Base-by-base conservation (phyloP, 139 green algal genomes). In the Choricystis sp. region DNA sequence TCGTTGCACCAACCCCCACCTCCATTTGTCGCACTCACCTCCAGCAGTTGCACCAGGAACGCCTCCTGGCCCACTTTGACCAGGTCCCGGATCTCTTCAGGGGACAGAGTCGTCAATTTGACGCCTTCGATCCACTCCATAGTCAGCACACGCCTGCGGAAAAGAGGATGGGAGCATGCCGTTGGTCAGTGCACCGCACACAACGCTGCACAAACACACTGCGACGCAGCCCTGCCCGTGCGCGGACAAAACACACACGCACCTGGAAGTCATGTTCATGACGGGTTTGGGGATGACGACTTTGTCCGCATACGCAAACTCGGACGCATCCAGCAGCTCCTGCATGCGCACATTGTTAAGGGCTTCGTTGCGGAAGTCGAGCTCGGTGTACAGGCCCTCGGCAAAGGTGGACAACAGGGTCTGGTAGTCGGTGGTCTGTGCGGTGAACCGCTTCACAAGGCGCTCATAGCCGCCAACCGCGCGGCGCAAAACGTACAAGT, bases 41-140 rank as follows among this genome's bases (percentile, higher is more conserved):
- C 83, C 59, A 97, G 83, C 68, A 97, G 82, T 76, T 97, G 90
- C 1, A 83, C 87, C 19, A 97, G 78, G 74, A 96, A 97, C 5
- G 82, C 82, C 64, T 94, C 89, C 72, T 96, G 87, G 2, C 84
- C 86, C 1, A 89, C 70, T 19, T 69, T 72, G 22, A 89, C 78
- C 57, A 96, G 72, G 0, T 49, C 56, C 0, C 73, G 60, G 29
- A 96, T 77, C 69, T 95, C 86, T 26, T 79, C 75, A 1, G 74
- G 31, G 1, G 61, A 52, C 69, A 91, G 79, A 1, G 82, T 83
- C 27, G 82, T 93, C 27, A 96, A 83, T 79, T 95, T 96, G 19
- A 88, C 82, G 23, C 89, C 89, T 0, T 82, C 81, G 4, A 97
- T 75, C 89, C 86, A 97, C 69, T 93, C 79, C 74, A 89, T 96